Evolutionary conservation across 352 stramenopile genomes (phyloP), one percentile per base, ranked within the genome.

Genomic region (Paralagenidium karlingii): DNA sequence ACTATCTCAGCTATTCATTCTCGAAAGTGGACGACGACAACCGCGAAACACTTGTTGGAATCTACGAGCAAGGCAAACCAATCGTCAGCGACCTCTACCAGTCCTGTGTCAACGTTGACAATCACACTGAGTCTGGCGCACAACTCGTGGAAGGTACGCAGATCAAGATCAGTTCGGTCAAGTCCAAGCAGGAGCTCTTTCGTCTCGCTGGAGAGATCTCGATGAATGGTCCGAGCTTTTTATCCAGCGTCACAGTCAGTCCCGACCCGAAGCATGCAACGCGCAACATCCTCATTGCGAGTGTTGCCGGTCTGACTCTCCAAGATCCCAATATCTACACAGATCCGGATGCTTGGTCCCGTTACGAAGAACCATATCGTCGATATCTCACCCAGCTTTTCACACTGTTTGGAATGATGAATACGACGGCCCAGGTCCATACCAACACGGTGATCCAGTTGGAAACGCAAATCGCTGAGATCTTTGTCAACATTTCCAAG

Each of bases 281-380:
- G 11, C 68, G 66, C 30, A 87, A 89, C 38, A 65, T 84, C 15
- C 47, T 85, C n/a, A 84, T 95, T n/a, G n/a, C n/a, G 5, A 77
- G 59, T 11, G 85, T 96, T 46, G 65, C 32, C 2, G 74, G 88
- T 1, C 60, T 97, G n/a, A 75, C 71, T 25, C 53, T 98, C 8
- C 89, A 87, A 1, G 82, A 95, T 51, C 68, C 63, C 3, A 58
- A 94, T 51, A 97, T 97, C 46, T 97, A 97, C 52, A 66, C 96
- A 33, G 81, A 97, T 45, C 49, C 68, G 3, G 63, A 58, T 15
- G 64, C 91, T 36, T 95, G 94, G 44, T 49, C 76, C 22, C 58
- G 75, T 7, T 54, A 95, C 18, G 61, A 64, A 8, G 51, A 57
- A 13, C 61, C 63, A 8, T 96, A 94, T 31, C 63, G 77, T 32